These are phyloP conservation scores for Mycosphaerella sp. DNA, from an alignment of 2,329 filamentous ascomycete species.

Conservation along the genomic window DNA sequence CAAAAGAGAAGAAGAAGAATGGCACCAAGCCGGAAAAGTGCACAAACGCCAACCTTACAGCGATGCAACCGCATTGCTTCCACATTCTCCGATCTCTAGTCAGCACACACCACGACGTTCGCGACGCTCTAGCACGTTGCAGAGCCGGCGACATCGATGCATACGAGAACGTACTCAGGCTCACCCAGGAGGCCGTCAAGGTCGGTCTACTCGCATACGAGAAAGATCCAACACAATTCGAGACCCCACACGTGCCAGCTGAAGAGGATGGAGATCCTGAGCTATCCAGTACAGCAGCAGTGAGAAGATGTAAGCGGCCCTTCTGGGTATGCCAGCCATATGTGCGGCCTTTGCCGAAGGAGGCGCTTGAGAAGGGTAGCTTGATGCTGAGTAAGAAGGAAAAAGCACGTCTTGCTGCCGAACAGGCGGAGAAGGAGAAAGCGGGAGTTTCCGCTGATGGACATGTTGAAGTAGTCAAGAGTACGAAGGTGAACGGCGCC, in stretches of 20 bases:
- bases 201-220: conserved; percentile 64
- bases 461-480: conserved; percentile 23
- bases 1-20: conserved; percentile 34
- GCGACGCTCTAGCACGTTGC: conserved; percentile 71
- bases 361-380: conserved; percentile 52
- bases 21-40: conserved; percentile 43
- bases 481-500: neutral
- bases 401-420: conserved; percentile 26
- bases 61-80: conserved; percentile 90
- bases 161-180: conserved; percentile 67
- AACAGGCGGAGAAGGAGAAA: conserved; percentile 27
- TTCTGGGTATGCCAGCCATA: conserved; percentile 91
- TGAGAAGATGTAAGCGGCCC: conserved; percentile 68
- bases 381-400: conserved; percentile 33
- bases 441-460: conserved; percentile 28
- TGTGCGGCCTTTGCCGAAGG: conserved; percentile 75
- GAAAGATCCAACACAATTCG: conserved; percentile 36
- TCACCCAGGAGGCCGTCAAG: conserved; percentile 71
- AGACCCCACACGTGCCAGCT: conserved; percentile 21
- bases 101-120: conserved; percentile 69
- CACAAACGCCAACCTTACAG: conserved; percentile 60
- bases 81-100: conserved; percentile 81
- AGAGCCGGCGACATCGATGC: conserved; percentile 64
- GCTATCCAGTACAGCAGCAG: conserved; percentile 49
- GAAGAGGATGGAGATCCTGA: conserved; percentile 25